Percentiles rank a stretch among this genome's conserved stretches.
Conservation (phyloP, 305 asterid genomes). For the Fraxinus sp. region DNA sequence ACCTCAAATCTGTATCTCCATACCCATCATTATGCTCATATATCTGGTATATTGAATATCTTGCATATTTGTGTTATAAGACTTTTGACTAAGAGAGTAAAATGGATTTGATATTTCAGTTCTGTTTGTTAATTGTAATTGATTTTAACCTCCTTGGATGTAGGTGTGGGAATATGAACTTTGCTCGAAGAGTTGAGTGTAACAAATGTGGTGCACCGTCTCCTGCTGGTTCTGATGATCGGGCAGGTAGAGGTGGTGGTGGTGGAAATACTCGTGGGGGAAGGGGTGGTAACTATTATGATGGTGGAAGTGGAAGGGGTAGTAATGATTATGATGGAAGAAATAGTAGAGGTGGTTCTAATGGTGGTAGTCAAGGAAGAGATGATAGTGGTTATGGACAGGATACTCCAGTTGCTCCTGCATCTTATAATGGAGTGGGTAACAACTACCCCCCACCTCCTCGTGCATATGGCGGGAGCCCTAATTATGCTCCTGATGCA, state of each 20-base stretch:
- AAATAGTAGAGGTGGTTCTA: conserved; percentile 53
- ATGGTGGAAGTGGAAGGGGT: conserved; percentile 60
- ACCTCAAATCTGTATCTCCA: background rate
- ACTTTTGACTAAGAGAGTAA: background rate
- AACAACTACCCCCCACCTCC: conserved; percentile 65
- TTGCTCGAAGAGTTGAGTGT: conserved; percentile 95
- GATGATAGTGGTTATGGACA: conserved; percentile 68
- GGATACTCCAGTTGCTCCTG: conserved; percentile 62
- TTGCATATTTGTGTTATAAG: background rate
- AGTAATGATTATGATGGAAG: conserved; percentile 61
- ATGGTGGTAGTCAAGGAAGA: conserved; percentile 72
- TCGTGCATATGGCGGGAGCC: conserved; percentile 60
- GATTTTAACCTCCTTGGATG: conserved; percentile 49
- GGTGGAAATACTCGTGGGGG: conserved; percentile 39
- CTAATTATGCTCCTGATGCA: conserved; percentile 62
- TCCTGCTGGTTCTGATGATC: conserved; percentile 77
- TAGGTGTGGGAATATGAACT: conserved; percentile 98
- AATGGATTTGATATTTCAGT: conserved; percentile 21
- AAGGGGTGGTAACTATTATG: conserved; percentile 52
- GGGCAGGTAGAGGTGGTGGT: conserved; percentile 69
- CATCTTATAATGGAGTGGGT: conserved; percentile 67
- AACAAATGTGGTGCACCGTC: conserved; percentile 93
- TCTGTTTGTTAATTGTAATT: conserved; percentile 32
- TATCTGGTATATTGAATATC: background rate
- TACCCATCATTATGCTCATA: background rate